phyloP scores from a whole-genome alignment of 2,329 filamentous ascomycete genomes.

The Zymoseptoria tritici region DNA sequence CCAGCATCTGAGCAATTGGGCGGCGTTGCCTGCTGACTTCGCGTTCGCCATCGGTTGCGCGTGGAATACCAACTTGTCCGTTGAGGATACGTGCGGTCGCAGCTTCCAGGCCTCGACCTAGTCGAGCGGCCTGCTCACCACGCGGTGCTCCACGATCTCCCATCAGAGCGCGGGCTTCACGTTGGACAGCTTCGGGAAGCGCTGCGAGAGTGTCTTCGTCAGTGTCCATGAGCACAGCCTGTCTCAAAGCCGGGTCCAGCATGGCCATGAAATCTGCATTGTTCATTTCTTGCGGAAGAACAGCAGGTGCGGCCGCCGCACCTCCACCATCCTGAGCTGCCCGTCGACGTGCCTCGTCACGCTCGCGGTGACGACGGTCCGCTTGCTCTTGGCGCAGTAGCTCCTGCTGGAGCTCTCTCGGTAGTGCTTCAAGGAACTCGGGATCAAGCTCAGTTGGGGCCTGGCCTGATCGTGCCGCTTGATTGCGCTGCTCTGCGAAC shows the following conservation, averaged over 20 bases:
- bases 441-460: slow-evolving; percentile 79
- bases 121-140: slow-evolving; percentile 8
- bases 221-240: slow-evolving; percentile 84
- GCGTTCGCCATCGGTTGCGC: slow-evolving; percentile 19
- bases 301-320: slow-evolving; percentile 34
- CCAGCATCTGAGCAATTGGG: slow-evolving; percentile 89
- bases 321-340: slow-evolving; percentile 40
- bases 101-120: slow-evolving; percentile 11
- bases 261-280: slow-evolving; percentile 86
- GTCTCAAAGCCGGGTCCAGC: slow-evolving; percentile 73
- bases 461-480: slow-evolving; percentile 64
- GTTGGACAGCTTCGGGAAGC: slow-evolving; percentile 76
- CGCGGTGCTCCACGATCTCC: slow-evolving; percentile 35
- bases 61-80: slow-evolving; percentile 19
- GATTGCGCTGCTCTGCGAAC: slow-evolving; percentile 71
- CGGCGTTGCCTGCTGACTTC: slow-evolving; percentile 54
- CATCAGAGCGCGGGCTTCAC: slow-evolving; percentile 70
- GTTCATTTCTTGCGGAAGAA: slow-evolving; percentile 73
- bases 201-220: slow-evolving; percentile 79
- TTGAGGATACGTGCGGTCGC: slow-evolving; percentile 12
- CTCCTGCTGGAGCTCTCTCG: slow-evolving; percentile 81
- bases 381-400: slow-evolving; percentile 83
- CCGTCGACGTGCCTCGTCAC: slow-evolving; percentile 67
- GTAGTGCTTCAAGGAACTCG: slow-evolving; percentile 88
- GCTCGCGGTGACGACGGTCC: slow-evolving; percentile 80